Percentiles rank a stretch among this genome's conserved stretches.
Evolutionary conservation across 768 basidiomycete genomes (phyloP).

Genomic region (Collybiopsis luxurians): DNA sequence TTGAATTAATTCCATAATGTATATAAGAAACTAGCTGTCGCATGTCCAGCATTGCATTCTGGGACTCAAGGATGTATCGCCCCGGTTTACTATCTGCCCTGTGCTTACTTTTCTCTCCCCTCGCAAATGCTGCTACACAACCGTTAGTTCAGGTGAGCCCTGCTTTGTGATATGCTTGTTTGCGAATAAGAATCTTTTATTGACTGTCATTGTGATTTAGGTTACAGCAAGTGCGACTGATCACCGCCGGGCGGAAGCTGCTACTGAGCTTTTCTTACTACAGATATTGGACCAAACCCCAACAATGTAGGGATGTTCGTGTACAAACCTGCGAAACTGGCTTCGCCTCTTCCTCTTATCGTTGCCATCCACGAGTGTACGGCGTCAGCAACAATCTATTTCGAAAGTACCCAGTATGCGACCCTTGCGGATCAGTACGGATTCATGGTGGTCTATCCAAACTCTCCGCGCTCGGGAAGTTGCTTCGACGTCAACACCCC

Average conservation of each 20-base stretch:
- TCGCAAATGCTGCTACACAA: background rate
- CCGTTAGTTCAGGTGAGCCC: background rate
- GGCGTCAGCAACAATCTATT: constrained; percentile 51
- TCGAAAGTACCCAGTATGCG: constrained; percentile 45
- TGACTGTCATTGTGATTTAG: no score
- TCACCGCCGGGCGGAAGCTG: no score
- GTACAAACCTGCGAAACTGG: constrained; percentile 38
- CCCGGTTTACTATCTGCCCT: background rate
- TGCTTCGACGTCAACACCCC: constrained; percentile 55
- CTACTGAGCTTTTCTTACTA: no score
- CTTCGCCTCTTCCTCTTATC: constrained; percentile 40
- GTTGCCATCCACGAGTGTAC: constrained; percentile 54
- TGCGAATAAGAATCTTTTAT: no score
- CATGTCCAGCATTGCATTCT: no score
- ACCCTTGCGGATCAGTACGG: constrained; percentile 46
- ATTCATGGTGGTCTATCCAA: constrained; percentile 51
- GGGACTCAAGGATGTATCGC: background rate
- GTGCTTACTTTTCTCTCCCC: background rate
- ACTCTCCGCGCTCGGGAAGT: constrained; percentile 39
- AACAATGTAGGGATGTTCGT: constrained; percentile 48
- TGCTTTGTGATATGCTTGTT: no score
- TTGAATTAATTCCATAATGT: no score
- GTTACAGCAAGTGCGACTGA: no score
- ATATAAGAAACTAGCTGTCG: no score
- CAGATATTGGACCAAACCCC: no score